Conservation (phyloP, 2,329 filamentous ascomycete species). For the Xylariaceae sp. region DNA sequence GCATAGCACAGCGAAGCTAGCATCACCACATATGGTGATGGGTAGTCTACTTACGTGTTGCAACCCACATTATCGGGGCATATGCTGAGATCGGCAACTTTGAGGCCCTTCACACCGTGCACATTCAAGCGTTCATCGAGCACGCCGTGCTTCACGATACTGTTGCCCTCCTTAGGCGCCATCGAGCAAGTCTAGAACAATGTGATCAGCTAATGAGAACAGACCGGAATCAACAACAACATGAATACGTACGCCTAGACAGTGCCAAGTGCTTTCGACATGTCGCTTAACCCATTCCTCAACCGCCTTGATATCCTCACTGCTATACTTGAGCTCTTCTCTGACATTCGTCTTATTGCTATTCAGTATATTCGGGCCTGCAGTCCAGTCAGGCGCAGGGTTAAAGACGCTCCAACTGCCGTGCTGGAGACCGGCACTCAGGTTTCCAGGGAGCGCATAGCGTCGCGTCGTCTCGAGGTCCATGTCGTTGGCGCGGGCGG, state of each 20-base stretch:
- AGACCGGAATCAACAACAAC: background rate
- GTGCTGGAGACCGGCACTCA: slow-evolving; percentile 67
- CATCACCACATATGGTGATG: background rate
- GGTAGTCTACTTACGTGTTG: slow-evolving; percentile 47
- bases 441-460: slow-evolving; percentile 68
- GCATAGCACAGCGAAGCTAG: background rate
- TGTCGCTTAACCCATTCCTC: slow-evolving; percentile 68
- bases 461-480: slow-evolving; percentile 69
- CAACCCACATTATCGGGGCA: slow-evolving; percentile 74
- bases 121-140: slow-evolving; percentile 73
- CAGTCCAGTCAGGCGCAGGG: slow-evolving; percentile 46
- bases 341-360: slow-evolving; percentile 57
- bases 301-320: slow-evolving; percentile 57
- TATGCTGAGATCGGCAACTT: slow-evolving; percentile 71
- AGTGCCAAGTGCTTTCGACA: slow-evolving; percentile 72
- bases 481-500: slow-evolving; percentile 65
- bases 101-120: slow-evolving; percentile 69
- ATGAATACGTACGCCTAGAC: slow-evolving; percentile 42
- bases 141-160: slow-evolving; percentile 74
- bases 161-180: slow-evolving; percentile 70
- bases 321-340: slow-evolving; percentile 61
- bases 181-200: slow-evolving; percentile 60
- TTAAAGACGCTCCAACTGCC: slow-evolving; percentile 64
- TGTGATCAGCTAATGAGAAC: background rate
- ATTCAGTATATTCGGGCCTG: slow-evolving; percentile 48